Evolutionary conservation across 2,329 filamentous ascomycete genomes (phyloP).

Genomic region (Davidsoniella virescens): DNA sequence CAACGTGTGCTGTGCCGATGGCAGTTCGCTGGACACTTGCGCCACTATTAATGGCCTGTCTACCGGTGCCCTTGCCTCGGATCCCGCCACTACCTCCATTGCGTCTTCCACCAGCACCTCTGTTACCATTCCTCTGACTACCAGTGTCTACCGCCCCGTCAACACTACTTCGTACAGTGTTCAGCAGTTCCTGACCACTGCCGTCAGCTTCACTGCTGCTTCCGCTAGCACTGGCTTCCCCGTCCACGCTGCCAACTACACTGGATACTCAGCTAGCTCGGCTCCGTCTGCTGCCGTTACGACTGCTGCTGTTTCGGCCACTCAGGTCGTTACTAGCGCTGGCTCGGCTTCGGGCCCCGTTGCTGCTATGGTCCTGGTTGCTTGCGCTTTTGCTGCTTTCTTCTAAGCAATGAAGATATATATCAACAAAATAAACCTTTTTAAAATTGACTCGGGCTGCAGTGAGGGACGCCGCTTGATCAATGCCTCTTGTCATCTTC

Average conservation of each 20-base stretch:
- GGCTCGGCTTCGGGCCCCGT: conserved; percentile 8
- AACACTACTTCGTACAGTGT: conserved; percentile 6
- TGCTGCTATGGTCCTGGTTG: conserved; percentile 11
- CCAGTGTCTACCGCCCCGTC: conserved; percentile 4
- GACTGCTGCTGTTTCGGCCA: conserved; percentile 1
- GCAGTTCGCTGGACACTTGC: conserved; percentile 36
- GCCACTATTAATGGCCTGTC: conserved; percentile 35
- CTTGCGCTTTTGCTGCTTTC: conserved; percentile 13
- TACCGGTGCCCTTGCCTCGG: conserved; percentile 27
- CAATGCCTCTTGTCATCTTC: background rate
- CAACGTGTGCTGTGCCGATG: conserved; percentile 46
- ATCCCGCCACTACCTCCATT: conserved; percentile 19
- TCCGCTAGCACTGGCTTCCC: conserved; percentile 4
- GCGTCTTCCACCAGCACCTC: conserved; percentile 18
- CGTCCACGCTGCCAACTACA: conserved; percentile 6
- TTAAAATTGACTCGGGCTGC: background rate
- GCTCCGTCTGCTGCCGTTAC: conserved; percentile 1
- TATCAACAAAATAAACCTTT: background rate
- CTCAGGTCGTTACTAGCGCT: conserved; percentile 2
- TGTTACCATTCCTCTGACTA: conserved; percentile 14
- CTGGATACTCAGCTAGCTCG: conserved; percentile 4
- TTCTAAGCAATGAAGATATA: conserved; percentile 8
- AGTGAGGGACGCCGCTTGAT: background rate
- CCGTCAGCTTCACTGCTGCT: background rate
- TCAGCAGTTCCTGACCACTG: conserved; percentile 2